These are phyloP conservation scores for Ganoderma resinaceum DNA, from an alignment of 1,284 basidiomycete genomes.

Conservation along the genomic window DNA sequence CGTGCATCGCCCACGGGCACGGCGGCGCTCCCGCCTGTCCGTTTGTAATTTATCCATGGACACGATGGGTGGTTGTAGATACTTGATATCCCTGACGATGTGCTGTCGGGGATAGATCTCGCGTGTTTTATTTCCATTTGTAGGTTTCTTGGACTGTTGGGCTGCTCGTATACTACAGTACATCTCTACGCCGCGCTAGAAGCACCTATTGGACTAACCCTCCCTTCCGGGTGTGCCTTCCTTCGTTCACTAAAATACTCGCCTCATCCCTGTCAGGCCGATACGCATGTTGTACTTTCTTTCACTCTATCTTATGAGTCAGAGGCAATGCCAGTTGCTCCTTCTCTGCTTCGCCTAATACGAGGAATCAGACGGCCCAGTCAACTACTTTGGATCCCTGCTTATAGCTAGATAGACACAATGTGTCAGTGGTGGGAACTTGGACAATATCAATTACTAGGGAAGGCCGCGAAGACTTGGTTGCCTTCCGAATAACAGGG, in stretches of 20 bases:
- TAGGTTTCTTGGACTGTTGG: background rate
- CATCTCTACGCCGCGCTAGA: background rate
- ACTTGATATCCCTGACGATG: background rate
- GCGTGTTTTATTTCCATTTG: background rate
- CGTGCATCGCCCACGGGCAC: background rate
- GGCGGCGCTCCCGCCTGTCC: background rate
- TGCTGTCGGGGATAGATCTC: background rate
- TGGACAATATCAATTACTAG: background rate
- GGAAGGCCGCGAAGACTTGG: background rate
- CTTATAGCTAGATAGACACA: conserved; percentile 1
- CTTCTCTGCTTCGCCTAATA: background rate
- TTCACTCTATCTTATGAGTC: background rate
- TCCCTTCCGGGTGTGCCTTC: background rate
- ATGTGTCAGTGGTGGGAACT: background rate
- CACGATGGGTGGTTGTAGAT: background rate
- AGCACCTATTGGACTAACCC: background rate
- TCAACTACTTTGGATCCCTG: background rate
- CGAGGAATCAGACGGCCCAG: background rate
- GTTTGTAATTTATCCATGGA: background rate
- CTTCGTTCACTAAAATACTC: background rate
- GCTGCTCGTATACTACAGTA: background rate
- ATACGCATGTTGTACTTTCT: background rate
- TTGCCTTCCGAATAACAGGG: background rate
- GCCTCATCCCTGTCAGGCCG: background rate
- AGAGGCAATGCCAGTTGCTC: background rate